phyloP scores from a whole-genome alignment of 768 basidiomycete genomes.

The Chalciporus sphaerocephalus region DNA sequence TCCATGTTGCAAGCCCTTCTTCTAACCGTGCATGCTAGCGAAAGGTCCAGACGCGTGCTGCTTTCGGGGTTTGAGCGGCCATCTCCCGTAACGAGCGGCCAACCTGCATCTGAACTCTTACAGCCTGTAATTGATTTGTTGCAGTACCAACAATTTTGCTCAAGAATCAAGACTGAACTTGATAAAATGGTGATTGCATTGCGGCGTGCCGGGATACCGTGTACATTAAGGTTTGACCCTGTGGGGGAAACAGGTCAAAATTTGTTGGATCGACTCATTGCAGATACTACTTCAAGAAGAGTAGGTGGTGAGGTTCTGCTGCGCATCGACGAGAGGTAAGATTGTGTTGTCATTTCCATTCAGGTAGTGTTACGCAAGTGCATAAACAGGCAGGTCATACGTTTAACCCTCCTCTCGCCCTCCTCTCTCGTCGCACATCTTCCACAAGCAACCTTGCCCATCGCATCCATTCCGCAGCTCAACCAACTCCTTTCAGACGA shows the following conservation, averaged over 20 bases:
- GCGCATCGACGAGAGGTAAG: slow-evolving; percentile 64
- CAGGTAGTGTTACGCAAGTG: background rate
- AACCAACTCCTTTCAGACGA: slow-evolving; percentile 73
- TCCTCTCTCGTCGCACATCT: slow-evolving; percentile 75
- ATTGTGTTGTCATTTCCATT: background rate
- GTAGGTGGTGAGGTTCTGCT: slow-evolving; percentile 72
- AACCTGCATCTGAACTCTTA: slow-evolving; percentile 47
- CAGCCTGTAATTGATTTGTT: slow-evolving; percentile 75
- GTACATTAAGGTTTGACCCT: slow-evolving; percentile 54
- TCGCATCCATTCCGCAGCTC: slow-evolving; percentile 75
- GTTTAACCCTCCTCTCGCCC: slow-evolving; percentile 72
- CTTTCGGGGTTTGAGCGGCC: slow-evolving; percentile 27
- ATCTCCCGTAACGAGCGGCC: slow-evolving; percentile 8
- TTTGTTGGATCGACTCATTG: slow-evolving; percentile 46
- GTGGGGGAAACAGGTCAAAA: slow-evolving; percentile 65
- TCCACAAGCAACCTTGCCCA: slow-evolving; percentile 68
- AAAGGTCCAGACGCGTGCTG: slow-evolving; percentile 41
- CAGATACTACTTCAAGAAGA: slow-evolving; percentile 36
- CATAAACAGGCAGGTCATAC: slow-evolving; percentile 58
- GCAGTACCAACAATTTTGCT: slow-evolving; percentile 75
- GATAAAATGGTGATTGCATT: slow-evolving; percentile 47
- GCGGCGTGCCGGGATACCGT: slow-evolving; percentile 48
- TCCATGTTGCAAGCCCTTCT: slow-evolving; percentile 60
- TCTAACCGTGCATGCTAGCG: slow-evolving; percentile 51
- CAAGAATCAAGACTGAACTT: slow-evolving; percentile 56